These are phyloP conservation scores for Diospyros lotus DNA, from an alignment of 148 eudicot species.

Conservation along the genomic window DNA sequence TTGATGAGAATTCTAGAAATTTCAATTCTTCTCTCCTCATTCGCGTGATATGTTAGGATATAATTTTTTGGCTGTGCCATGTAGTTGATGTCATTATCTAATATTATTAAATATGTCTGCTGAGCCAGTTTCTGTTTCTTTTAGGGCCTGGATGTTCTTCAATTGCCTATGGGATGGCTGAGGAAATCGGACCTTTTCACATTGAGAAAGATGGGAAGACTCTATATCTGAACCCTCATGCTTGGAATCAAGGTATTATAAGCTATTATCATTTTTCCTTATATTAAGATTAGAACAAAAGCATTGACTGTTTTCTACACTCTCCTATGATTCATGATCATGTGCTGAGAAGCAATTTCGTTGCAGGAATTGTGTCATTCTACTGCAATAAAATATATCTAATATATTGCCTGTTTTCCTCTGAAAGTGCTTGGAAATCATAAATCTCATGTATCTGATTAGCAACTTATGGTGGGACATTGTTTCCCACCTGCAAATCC, in stretches of 20 bases:
- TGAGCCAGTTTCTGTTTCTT: conserved; percentile 8
- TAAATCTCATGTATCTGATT: no score
- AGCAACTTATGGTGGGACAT: background rate
- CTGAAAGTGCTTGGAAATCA: no score
- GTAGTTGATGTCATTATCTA: background rate
- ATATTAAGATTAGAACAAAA: background rate
- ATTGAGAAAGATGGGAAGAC: conserved; percentile 76
- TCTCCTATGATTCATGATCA: background rate
- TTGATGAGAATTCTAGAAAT: background rate
- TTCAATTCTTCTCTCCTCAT: background rate
- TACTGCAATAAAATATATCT: background rate
- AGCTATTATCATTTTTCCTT: background rate
- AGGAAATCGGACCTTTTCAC: conserved; percentile 97
- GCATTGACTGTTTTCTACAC: background rate
- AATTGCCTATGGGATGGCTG: conserved; percentile 83
- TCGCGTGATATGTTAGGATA: background rate
- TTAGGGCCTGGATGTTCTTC: conserved; percentile 99
- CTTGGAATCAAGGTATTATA: conserved; percentile 88
- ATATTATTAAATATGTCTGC: background rate
- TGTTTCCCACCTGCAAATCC: background rate
- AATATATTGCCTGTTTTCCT: no score
- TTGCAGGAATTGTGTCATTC: no score
- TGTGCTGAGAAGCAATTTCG: background rate
- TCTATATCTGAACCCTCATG: conserved; percentile 65
- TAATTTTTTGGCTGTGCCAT: background rate